These are phyloP conservation scores for Cryphonectria carpinicola DNA, from an alignment of 2,329 filamentous ascomycete species.

Conservation along the genomic window DNA sequence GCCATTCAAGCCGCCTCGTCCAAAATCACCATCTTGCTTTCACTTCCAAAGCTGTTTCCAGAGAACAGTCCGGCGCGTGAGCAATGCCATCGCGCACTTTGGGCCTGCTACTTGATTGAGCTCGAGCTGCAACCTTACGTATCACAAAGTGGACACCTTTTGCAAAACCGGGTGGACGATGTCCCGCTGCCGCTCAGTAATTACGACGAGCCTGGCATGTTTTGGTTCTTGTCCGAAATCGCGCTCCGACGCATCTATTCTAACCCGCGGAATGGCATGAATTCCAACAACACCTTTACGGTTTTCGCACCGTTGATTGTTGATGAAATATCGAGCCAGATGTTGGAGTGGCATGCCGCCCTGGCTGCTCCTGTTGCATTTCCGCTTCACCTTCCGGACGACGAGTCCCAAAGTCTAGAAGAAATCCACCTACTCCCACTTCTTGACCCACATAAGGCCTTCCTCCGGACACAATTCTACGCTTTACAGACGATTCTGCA, in stretches of 20 bases:
- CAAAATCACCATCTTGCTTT: conserved; percentile 23
- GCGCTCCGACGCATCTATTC: conserved; percentile 31
- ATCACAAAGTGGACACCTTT: conserved; percentile 27
- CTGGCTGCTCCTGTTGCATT: conserved; percentile 28
- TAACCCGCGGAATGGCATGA: conserved; percentile 29
- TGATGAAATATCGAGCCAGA: conserved; percentile 29
- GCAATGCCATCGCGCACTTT: conserved; percentile 31
- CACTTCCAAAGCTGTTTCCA: conserved; percentile 15
- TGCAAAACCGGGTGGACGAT: conserved; percentile 18
- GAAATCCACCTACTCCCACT: neutral
- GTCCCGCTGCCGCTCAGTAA: conserved; percentile 30
- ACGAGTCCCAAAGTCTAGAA: neutral
- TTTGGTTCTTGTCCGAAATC: conserved; percentile 33
- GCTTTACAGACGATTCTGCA: neutral
- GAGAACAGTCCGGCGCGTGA: conserved; percentile 23
- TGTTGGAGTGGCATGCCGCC: conserved; percentile 29
- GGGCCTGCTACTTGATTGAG: conserved; percentile 34
- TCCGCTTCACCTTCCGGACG: neutral
- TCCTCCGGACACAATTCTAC: neutral
- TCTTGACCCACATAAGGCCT: neutral
- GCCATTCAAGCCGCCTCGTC: conserved; percentile 28
- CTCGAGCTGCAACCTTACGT: conserved; percentile 32
- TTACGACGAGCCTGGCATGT: conserved; percentile 32
- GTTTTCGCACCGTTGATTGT: conserved; percentile 31
- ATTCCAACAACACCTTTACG: conserved; percentile 22